Conservation (phyloP, 257 asterid genomes). For the Verbena officinalis region DNA sequence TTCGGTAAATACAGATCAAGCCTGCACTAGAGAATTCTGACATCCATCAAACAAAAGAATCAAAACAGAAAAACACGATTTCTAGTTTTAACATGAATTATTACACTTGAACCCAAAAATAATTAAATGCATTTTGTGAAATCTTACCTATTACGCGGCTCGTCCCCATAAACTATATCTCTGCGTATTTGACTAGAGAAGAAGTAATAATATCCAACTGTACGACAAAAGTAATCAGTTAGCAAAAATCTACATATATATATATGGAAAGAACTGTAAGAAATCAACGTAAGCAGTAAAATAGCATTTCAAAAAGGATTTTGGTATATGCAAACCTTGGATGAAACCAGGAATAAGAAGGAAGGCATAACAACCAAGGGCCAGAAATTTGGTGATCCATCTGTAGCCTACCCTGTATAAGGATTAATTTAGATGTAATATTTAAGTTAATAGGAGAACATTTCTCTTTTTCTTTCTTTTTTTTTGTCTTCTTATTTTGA, state of each 20-base stretch:
- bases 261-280: neutral
- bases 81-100: too few species aligned
- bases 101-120: too few species aligned
- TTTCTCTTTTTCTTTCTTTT: too few species aligned
- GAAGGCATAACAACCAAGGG: slow-evolving; percentile 78
- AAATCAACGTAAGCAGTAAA: neutral
- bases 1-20: slow-evolving; percentile 88
- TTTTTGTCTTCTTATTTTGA: too few species aligned
- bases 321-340: slow-evolving; percentile 55
- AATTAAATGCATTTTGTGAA: slow-evolving; percentile 9
- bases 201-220: slow-evolving; percentile 95
- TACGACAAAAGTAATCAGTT: slow-evolving; percentile 29
- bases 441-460: too few species aligned
- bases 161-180: slow-evolving; percentile 87
- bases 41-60: neutral
- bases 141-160: slow-evolving; percentile 84
- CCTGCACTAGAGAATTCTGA: slow-evolving; percentile 44
- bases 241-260: neutral
- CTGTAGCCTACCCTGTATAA: slow-evolving; percentile 88
- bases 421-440: slow-evolving; percentile 25
- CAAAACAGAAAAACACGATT: neutral
- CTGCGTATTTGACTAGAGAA: slow-evolving; percentile 72
- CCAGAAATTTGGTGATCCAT: slow-evolving; percentile 75
- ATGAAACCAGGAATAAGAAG: slow-evolving; percentile 79
- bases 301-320: neutral